These are phyloP conservation scores for Sphagnum fallax DNA, from an alignment of 228 moss, liverwort and hornwort species.

Conservation along the genomic window DNA sequence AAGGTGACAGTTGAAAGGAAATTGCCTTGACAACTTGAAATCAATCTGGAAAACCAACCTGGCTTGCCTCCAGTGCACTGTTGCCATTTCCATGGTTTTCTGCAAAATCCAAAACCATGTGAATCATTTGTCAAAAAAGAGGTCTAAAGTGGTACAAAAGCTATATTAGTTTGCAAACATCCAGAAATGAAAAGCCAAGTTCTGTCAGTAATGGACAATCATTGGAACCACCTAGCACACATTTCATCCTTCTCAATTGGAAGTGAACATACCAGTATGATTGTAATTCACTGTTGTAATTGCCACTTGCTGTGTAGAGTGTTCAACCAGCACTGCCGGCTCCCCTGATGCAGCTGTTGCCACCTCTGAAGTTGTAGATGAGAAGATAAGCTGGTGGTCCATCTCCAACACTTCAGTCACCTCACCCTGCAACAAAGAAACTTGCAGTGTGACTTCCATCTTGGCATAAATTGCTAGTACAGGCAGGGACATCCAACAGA, in stretches of 20 bases:
- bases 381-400: slow-evolving; percentile 36
- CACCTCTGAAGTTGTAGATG: slow-evolving; percentile 22
- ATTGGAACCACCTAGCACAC: too few relatives aligned
- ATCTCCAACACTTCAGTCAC: slow-evolving; percentile 29
- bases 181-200: too few relatives aligned
- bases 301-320: slow-evolving; percentile 16
- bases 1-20: background rate
- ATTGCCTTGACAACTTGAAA: background rate
- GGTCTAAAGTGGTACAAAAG: too few relatives aligned
- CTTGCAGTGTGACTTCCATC: too few relatives aligned
- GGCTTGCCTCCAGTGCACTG: slow-evolving; percentile 23
- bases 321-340: slow-evolving; percentile 21
- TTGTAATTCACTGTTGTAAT: slow-evolving; percentile 21
- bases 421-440: too few relatives aligned
- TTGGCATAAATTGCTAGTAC: too few relatives aligned
- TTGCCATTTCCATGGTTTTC: slow-evolving; percentile 50
- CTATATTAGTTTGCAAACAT: too few relatives aligned
- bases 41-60: slow-evolving; percentile 21
- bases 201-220: too few relatives aligned
- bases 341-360: slow-evolving; percentile 30
- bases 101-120: slow-evolving; percentile 8
- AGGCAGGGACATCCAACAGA: too few relatives aligned
- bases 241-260: too few relatives aligned
- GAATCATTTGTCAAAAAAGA: background rate
- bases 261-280: slow-evolving; percentile 26